phyloP scores from a whole-genome alignment of 257 asterid genomes.

The Plantago elongata region DNA sequence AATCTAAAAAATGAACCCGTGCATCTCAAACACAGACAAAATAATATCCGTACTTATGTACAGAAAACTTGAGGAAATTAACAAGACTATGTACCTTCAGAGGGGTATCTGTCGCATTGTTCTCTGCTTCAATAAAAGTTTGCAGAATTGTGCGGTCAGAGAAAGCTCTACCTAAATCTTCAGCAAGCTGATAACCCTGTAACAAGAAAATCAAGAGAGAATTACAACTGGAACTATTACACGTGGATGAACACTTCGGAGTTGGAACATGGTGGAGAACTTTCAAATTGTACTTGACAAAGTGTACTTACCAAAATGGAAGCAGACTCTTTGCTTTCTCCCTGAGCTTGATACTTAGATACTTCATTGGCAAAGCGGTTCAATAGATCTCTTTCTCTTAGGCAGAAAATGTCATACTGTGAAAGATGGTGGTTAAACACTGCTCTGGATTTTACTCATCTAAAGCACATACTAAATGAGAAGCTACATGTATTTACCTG shows the following conservation, averaged over 20 bases:
- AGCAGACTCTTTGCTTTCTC: conserved; percentile 82
- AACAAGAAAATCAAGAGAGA: background rate
- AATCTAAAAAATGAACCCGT: background rate
- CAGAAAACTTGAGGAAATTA: background rate
- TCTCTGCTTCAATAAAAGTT: conserved; percentile 66
- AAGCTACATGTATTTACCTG: conserved; percentile 47
- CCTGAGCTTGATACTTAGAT: conserved; percentile 53
- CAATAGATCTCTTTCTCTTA: conserved; percentile 82
- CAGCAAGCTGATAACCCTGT: conserved; percentile 92
- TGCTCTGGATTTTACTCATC: background rate
- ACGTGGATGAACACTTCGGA: too few relatives aligned
- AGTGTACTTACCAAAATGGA: conserved; percentile 44
- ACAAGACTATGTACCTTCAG: conserved; percentile 47
- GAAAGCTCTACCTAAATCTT: conserved; percentile 89
- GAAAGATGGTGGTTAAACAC: conserved; percentile 14
- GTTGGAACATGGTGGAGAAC: background rate
- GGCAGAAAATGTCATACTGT: conserved; percentile 73
- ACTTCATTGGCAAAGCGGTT: conserved; percentile 71
- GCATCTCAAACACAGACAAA: background rate
- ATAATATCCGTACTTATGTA: background rate
- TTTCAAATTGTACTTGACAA: background rate
- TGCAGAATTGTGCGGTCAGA: conserved; percentile 66
- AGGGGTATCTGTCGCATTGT: conserved; percentile 35
- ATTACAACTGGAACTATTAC: too few relatives aligned
- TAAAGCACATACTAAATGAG: background rate